Conservation (phyloP, 2,329 filamentous ascomycete genomes). For the Curvularia verruculosa region DNA sequence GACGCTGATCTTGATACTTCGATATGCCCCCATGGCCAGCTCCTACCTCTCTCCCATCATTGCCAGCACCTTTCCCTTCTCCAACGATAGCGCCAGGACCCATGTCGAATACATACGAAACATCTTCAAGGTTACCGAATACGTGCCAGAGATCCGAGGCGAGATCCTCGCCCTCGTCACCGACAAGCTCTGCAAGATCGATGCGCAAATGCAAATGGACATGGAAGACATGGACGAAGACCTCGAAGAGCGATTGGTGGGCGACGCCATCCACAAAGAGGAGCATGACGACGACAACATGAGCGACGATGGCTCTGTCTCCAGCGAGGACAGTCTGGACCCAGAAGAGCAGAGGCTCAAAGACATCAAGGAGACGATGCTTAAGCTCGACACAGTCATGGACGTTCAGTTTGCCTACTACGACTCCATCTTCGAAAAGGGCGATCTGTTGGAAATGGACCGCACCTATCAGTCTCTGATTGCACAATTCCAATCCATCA, state of each 20-base stretch:
- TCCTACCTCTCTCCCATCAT: constrained; percentile 72
- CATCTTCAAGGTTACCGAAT: constrained; percentile 75
- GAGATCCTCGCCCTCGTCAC: constrained; percentile 85
- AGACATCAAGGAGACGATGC: constrained; percentile 78
- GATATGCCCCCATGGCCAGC: constrained; percentile 80
- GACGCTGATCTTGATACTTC: constrained; percentile 75
- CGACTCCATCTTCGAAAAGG: constrained; percentile 71
- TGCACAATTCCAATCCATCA: constrained; percentile 83
- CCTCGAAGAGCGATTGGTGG: constrained; percentile 73
- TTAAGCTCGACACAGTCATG: constrained; percentile 89
- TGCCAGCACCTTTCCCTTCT: constrained; percentile 72
- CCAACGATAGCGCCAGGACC: constrained; percentile 75
- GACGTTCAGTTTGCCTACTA: constrained; percentile 88
- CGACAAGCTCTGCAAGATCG: constrained; percentile 87
- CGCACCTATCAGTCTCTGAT: constrained; percentile 79
- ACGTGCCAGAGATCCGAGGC: constrained; percentile 76
- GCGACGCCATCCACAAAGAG: constrained; percentile 57
- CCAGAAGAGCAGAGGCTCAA: constrained; percentile 68
- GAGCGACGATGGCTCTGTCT: constrained; percentile 73
- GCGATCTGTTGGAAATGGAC: constrained; percentile 68
- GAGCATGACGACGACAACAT: constrained; percentile 60
- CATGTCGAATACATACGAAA: constrained; percentile 91
- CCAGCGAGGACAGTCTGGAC: constrained; percentile 66
- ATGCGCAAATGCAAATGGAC: constrained; percentile 93
- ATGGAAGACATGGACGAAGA: constrained; percentile 93